Percentiles rank a stretch among this genome's conserved stretches.
phyloP scores from a whole-genome alignment of 176 grass and related monocot species.

The Olyra latifolia region DNA sequence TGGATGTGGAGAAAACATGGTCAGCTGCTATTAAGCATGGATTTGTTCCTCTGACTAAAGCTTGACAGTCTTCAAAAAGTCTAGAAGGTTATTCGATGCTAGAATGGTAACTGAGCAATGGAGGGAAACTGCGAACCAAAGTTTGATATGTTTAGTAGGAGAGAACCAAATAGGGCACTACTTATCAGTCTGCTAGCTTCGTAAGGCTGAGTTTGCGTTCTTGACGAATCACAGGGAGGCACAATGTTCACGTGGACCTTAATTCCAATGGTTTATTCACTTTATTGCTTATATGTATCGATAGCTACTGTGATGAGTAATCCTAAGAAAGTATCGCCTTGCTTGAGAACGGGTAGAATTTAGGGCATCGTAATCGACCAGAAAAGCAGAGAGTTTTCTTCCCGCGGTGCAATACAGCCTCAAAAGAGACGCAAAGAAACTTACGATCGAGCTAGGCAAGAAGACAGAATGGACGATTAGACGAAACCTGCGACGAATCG shows the following conservation, averaged over 20 bases:
- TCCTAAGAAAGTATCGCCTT: neutral
- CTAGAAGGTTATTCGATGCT: neutral
- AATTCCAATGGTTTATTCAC: neutral
- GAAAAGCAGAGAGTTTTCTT: neutral
- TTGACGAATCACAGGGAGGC: neutral
- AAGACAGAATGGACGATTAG: neutral
- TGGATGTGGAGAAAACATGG: constrained; percentile 60
- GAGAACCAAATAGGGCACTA: neutral
- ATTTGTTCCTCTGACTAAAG: constrained; percentile 50
- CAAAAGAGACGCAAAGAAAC: neutral
- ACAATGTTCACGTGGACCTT: neutral
- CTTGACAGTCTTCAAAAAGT: neutral
- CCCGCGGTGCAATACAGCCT: neutral
- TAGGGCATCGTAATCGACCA: neutral
- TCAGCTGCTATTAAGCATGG: constrained; percentile 62
- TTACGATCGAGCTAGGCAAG: neutral
- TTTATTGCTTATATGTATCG: neutral
- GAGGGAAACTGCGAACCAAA: neutral
- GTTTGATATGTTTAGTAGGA: neutral
- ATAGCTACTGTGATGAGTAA: neutral
- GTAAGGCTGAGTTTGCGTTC: neutral
- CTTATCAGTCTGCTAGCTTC: constrained; percentile 1
- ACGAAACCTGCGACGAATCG: neutral
- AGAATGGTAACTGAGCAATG: neutral
- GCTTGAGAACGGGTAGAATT: neutral